Evolutionary conservation across 805 yeast species (phyloP).

Genomic region (Saturnispora dispora): DNA sequence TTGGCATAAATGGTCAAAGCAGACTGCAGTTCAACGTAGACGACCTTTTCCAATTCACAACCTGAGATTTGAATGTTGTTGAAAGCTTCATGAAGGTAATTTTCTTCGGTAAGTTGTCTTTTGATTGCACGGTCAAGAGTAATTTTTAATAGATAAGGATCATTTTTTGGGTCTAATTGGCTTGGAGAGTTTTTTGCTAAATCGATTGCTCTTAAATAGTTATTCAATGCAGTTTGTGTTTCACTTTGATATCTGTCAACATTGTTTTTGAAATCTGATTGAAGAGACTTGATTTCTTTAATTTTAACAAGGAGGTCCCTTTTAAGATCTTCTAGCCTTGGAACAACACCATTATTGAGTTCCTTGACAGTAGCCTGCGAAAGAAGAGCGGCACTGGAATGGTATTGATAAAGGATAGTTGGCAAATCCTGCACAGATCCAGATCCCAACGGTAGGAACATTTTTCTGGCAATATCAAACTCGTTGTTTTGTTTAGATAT

Average conservation of each 20-base stretch:
- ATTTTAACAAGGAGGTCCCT: conserved; percentile 77
- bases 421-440: conserved; percentile 83
- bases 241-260: conserved; percentile 60
- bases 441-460: conserved; percentile 68
- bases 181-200: conserved; percentile 42
- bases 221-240: conserved; percentile 48
- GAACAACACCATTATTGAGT: conserved; percentile 50
- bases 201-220: conserved; percentile 55
- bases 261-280: conserved; percentile 76
- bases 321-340: conserved; percentile 57
- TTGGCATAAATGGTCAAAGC: conserved; percentile 67
- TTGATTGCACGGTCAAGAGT: conserved; percentile 68
- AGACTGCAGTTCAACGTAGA: conserved; percentile 77
- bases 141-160: conserved; percentile 73
- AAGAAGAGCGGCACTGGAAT: conserved; percentile 47
- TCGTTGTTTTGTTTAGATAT: conserved; percentile 24
- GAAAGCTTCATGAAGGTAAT: conserved; percentile 80
- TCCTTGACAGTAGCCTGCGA: conserved; percentile 54
- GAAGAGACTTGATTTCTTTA: conserved; percentile 73
- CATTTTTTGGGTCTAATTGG: conserved; percentile 45
- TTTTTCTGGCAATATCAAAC: conserved; percentile 31
- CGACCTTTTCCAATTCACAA: conserved; percentile 78
- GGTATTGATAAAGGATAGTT: conserved; percentile 44
- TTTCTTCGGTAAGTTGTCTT: conserved; percentile 74
- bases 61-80: conserved; percentile 82